phyloP scores from a whole-genome alignment of 768 basidiomycete species.

The Mycena kentingensis region DNA sequence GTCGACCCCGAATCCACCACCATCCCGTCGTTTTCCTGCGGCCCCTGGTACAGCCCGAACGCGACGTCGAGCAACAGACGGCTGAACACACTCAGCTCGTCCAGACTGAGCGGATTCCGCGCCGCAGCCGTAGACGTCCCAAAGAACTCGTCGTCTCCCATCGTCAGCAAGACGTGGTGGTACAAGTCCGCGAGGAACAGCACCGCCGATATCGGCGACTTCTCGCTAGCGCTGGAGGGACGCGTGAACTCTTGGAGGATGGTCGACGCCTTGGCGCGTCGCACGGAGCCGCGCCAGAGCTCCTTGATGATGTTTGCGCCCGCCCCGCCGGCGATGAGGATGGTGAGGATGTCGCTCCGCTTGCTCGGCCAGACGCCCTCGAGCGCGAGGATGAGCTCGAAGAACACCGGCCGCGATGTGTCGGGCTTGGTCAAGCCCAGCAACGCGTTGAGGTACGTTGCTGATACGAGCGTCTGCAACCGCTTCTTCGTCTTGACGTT shows the following conservation, averaged over 20 bases:
- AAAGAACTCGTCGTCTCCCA: slow-evolving; percentile 98
- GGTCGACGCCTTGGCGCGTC: slow-evolving; percentile 39
- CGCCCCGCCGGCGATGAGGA: slow-evolving; percentile 48
- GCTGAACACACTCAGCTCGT: slow-evolving; percentile 78
- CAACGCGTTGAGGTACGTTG: slow-evolving; percentile 56
- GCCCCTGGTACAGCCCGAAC: slow-evolving; percentile 64
- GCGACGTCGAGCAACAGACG: slow-evolving; percentile 82
- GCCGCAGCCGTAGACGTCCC: slow-evolving; percentile 39
- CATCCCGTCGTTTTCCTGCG: slow-evolving; percentile 37
- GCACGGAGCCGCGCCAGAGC: slow-evolving; percentile 68
- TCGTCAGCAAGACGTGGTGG: slow-evolving; percentile 79
- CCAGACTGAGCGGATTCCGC: slow-evolving; percentile 78
- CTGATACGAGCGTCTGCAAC: slow-evolving; percentile 55
- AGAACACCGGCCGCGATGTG: slow-evolving; percentile 47
- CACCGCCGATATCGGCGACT: slow-evolving; percentile 59
- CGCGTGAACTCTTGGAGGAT: slow-evolving; percentile 15
- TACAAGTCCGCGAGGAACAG: slow-evolving; percentile 83
- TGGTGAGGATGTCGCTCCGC: slow-evolving; percentile 58
- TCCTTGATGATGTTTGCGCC: slow-evolving; percentile 71
- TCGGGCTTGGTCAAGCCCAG: slow-evolving; percentile 45
- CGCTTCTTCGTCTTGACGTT: slow-evolving; percentile 67
- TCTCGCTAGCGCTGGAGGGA: slow-evolving; percentile 46
- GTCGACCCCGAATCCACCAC: no score
- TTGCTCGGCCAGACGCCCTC: slow-evolving; percentile 60
- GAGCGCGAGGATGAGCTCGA: slow-evolving; percentile 60